Conservation (phyloP, 306 rosid genomes). For the Leucaena leucocephala region DNA sequence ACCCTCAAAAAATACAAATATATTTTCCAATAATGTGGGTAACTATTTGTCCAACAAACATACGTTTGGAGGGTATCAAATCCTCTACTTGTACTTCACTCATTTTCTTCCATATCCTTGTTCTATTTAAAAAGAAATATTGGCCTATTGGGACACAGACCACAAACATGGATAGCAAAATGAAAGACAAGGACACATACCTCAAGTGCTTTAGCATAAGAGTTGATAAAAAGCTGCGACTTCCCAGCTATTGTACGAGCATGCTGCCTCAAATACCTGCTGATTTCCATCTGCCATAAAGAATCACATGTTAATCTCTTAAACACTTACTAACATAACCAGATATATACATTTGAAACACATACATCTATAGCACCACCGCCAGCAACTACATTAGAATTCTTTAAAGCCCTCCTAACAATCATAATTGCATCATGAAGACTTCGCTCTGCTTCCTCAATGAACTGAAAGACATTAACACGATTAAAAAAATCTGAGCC, state of each 20-base stretch:
- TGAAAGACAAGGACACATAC: slow-evolving; percentile 39
- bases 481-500: slow-evolving; percentile 18
- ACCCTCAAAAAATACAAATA: not conserved
- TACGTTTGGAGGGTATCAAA: not conserved
- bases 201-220: slow-evolving; percentile 98
- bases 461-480: slow-evolving; percentile 63
- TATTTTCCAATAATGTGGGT: not conserved
- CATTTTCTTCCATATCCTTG: not conserved
- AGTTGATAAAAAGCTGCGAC: slow-evolving; percentile 90
- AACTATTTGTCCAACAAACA: not conserved
- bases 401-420: slow-evolving; percentile 94
- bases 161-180: not conserved
- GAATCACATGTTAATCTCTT: slow-evolving; percentile 19
- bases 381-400: slow-evolving; percentile 97
- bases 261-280: slow-evolving; percentile 89
- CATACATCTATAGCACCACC: slow-evolving; percentile 99
- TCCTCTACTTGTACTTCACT: not conserved
- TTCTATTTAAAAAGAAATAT: not conserved
- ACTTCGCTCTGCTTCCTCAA: slow-evolving; percentile 99
- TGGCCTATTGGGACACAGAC: not conserved
- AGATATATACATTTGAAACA: slow-evolving; percentile 24
- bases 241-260: slow-evolving; percentile 93
- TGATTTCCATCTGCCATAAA: slow-evolving; percentile 92
- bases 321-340: not conserved
- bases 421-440: slow-evolving; percentile 99